Evolutionary conservation across 371 early-diverging fungal genomes (phyloP), one percentile per base, ranked within the genome.

Genomic region (Apophysomyces ossiformis): DNA sequence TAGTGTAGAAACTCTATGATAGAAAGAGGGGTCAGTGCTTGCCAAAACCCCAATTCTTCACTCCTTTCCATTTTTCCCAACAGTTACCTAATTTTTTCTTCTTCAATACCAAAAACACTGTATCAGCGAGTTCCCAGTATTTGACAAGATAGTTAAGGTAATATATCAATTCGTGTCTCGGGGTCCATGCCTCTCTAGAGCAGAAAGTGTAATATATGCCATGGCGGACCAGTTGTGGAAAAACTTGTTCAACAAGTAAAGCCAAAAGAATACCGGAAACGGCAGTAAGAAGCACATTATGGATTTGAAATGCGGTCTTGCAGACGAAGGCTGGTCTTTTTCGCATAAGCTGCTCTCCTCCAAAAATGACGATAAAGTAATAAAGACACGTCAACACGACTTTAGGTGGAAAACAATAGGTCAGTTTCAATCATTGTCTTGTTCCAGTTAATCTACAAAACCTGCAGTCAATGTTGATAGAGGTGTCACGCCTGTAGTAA

Each of bases 61-160:
- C 32, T 26, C 21, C 21, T 21, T 36, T 56, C 46, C 8, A 11
- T 50, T 36, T 58, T 4, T n/a, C 16, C 4, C 6, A 58, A 57
- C 7, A 9, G 57, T 68, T 70, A 72, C 70, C 77, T 45, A 72
- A 64, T 38, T 74, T 74, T 65, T 73, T 77, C 63, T 74, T 74
- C 58, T 73, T 74, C 15, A 72, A 26, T 11, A 74, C 77, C 64
- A 77, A 67, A 38, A 77, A 77, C 18, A 69, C 69, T 9, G 74
- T 77, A 47, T 73, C 74, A 18, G 64, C 35, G 39, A 94, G 82
- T 78, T 95, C 95, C 84, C 88, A 92, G 77, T 88, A 94, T 75
- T 95, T 95, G 71, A 89, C 85, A 41, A 93, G 79, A 70, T 94
- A 93, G 82, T 94, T 95, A 65, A 92, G 75, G 76, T 93, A 93